These are phyloP conservation scores for Diplotaxis tenuifolia DNA, from an alignment of 345 rosid species.

Conservation along the genomic window DNA sequence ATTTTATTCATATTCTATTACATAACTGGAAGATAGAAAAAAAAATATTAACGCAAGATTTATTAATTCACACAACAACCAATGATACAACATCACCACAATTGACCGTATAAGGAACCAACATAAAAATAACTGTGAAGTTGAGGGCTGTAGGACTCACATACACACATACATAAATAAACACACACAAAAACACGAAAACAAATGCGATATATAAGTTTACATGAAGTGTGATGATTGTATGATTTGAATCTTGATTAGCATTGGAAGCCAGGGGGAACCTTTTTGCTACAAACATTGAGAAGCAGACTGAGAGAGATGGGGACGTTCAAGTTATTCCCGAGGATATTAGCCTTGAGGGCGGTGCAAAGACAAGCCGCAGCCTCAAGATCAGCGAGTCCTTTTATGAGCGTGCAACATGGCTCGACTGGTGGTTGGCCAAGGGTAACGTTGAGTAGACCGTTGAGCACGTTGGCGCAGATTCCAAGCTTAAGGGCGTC, in stretches of 20 bases:
- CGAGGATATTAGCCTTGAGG: constrained; percentile 47
- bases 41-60: background rate
- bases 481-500: constrained; percentile 50
- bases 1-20: background rate
- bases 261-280: constrained; percentile 47
- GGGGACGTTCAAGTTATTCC: constrained; percentile 46
- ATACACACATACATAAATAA: background rate
- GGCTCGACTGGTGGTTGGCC: constrained; percentile 46
- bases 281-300: constrained; percentile 41
- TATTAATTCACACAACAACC: constrained; percentile 15
- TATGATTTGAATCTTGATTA: constrained; percentile 25
- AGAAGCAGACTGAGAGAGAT: constrained; percentile 46
- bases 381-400: constrained; percentile 55
- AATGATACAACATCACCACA: constrained; percentile 13
- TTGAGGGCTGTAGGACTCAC: background rate
- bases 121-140: background rate
- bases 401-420: constrained; percentile 46
- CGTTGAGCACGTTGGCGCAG: constrained; percentile 43
- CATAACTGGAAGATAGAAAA: background rate
- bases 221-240: background rate
- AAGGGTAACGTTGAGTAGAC: constrained; percentile 40
- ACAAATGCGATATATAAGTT: background rate
- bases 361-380: constrained; percentile 63
- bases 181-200: constrained; percentile 6
- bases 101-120: constrained; percentile 3